phyloP scores from a whole-genome alignment of 768 basidiomycete genomes.

The Podaxis sp. region DNA sequence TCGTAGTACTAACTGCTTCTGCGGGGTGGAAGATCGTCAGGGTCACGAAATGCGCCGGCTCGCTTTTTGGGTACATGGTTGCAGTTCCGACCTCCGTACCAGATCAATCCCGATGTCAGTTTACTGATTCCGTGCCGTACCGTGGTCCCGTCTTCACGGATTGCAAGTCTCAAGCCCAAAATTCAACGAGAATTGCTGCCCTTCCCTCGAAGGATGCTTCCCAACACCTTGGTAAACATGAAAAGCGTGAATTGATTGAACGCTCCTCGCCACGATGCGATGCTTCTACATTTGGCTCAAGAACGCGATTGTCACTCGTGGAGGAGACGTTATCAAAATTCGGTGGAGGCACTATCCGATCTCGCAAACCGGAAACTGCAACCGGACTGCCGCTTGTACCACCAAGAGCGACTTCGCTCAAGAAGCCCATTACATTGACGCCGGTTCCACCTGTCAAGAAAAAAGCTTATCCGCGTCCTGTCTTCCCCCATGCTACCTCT shows the following conservation, averaged over 20 bases:
- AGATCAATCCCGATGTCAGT: slow-evolving; percentile 20
- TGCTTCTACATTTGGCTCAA: slow-evolving; percentile 64
- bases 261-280: slow-evolving; percentile 52
- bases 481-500: slow-evolving; percentile 11
- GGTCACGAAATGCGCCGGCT: slow-evolving; percentile 53
- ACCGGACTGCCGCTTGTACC: not conserved
- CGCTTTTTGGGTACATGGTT: slow-evolving; percentile 69
- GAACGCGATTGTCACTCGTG: slow-evolving; percentile 43
- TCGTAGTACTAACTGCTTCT: slow-evolving; percentile 25
- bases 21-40: slow-evolving; percentile 35
- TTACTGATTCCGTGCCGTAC: slow-evolving; percentile 25
- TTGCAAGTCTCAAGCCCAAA: not conserved
- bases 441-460: slow-evolving; percentile 16
- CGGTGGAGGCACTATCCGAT: slow-evolving; percentile 28
- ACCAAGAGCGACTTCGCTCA: slow-evolving; percentile 1
- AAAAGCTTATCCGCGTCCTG: slow-evolving; percentile 19
- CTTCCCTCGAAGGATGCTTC: not conserved
- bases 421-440: slow-evolving; percentile 9
- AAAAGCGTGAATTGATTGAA: slow-evolving; percentile 37
- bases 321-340: slow-evolving; percentile 45
- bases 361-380: slow-evolving; percentile 16
- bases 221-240: not conserved
- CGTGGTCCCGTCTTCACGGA: slow-evolving; percentile 20
- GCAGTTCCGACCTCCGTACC: slow-evolving; percentile 64
- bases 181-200: not conserved